Percentiles rank a stretch among this genome's conserved stretches.
Evolutionary conservation across 2,329 filamentous ascomycete species (phyloP).

Genomic region (Fusarium palustre): DNA sequence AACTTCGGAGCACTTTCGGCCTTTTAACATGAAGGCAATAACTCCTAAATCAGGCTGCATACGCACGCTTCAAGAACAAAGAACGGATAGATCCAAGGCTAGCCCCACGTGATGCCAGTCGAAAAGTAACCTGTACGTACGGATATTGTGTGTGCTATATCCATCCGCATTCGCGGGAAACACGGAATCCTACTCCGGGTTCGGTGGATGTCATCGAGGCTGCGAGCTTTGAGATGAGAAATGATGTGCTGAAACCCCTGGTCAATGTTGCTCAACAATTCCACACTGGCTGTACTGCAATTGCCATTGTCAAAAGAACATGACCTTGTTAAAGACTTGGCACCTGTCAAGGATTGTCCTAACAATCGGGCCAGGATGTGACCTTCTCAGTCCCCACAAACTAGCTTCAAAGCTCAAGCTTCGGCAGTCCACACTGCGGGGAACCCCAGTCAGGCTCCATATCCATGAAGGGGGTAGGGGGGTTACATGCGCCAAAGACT

Average conservation of each 20-base stretch:
- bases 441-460: slow-evolving; percentile 13
- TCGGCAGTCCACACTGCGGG: slow-evolving; percentile 9
- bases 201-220: background rate
- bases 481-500: slow-evolving; percentile 19
- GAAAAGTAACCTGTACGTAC: background rate
- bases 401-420: slow-evolving; percentile 2
- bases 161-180: background rate
- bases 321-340: too few species aligned
- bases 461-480: background rate
- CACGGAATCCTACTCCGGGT: slow-evolving; percentile 15
- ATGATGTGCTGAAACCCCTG: background rate
- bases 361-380: background rate
- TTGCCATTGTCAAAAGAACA: background rate
- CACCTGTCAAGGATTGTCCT: background rate
- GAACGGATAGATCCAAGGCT: background rate
- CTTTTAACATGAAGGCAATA: background rate
- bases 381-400: background rate
- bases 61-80: slow-evolving; percentile 9
- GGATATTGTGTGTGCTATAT: background rate
- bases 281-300: background rate
- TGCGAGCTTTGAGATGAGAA: background rate
- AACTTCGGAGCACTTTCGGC: slow-evolving; percentile 35
- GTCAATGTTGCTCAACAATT: background rate
- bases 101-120: slow-evolving; percentile 10
- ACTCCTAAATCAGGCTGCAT: slow-evolving; percentile 13